Percentiles rank a stretch among this genome's conserved stretches.
Evolutionary conservation across 257 asterid species (phyloP).

Genomic region (Solanum lignicaule): DNA sequence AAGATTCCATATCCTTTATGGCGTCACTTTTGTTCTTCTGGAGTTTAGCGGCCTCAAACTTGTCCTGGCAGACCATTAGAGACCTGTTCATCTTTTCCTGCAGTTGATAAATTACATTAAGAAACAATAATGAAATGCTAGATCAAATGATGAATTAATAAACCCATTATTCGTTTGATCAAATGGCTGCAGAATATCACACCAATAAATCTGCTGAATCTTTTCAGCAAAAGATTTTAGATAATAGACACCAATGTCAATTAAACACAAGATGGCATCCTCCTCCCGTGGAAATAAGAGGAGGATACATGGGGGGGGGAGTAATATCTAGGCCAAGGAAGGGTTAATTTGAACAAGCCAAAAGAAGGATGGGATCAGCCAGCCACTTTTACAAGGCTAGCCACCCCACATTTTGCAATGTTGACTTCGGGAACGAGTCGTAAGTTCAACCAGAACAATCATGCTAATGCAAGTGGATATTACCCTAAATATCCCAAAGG

Average conservation of each 20-base stretch:
- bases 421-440: not conserved
- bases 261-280: not conserved
- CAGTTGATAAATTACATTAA: not conserved
- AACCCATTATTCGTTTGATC: not conserved
- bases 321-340: not conserved
- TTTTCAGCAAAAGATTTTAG: not conserved
- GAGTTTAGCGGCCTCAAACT: constrained; percentile 55
- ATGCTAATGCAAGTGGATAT: not conserved
- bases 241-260: not conserved
- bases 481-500: not conserved
- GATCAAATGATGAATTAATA: not conserved
- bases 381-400: not conserved
- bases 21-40: constrained; percentile 32
- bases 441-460: not conserved
- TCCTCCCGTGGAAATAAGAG: not conserved
- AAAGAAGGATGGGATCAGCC: not conserved
- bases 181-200: not conserved
- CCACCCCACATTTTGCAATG: not conserved
- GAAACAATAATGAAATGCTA: not conserved
- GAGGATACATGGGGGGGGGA: not conserved
- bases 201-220: not conserved
- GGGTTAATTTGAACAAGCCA: not conserved
- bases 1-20: constrained; percentile 49
- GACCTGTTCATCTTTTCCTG: constrained; percentile 75
- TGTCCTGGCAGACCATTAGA: constrained; percentile 82